Evolutionary conservation across 192 early-diverging fungal genomes (phyloP).

Genomic region (Coemansia guatemalensis): DNA sequence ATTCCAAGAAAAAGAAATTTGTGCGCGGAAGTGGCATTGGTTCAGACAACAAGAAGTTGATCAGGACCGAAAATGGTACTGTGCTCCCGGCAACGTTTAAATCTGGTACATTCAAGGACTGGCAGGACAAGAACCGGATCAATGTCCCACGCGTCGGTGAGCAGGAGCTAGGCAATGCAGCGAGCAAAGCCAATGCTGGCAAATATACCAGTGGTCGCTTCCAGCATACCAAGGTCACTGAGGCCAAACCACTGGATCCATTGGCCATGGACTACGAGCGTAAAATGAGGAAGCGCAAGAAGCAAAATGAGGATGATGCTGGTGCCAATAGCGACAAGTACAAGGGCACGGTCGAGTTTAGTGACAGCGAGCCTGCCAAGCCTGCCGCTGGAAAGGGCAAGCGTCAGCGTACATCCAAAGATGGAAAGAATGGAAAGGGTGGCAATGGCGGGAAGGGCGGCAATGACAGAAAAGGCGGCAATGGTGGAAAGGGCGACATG

Average conservation of each 20-base stretch:
- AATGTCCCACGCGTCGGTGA: constrained; percentile 84
- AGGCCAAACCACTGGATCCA: constrained; percentile 72
- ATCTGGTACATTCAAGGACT: constrained; percentile 81
- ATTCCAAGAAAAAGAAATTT: constrained; percentile 92
- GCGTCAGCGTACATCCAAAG: constrained; percentile 10
- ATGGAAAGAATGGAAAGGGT: constrained; percentile 11
- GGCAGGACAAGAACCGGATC: constrained; percentile 88
- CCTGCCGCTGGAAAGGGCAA: neutral
- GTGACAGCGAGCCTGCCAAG: constrained; percentile 13
- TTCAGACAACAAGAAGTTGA: constrained; percentile 93
- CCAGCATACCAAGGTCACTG: constrained; percentile 74
- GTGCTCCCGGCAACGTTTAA: constrained; percentile 87
- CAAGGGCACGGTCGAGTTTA: constrained; percentile 51
- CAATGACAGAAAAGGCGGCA: constrained; percentile 9
- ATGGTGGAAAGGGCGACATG: constrained; percentile 21
- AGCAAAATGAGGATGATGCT: constrained; percentile 34
- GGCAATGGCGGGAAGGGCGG: constrained; percentile 32
- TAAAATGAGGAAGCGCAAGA: constrained; percentile 61
- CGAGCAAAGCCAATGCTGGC: constrained; percentile 38
- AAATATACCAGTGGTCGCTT: constrained; percentile 60
- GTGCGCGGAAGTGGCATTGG: constrained; percentile 79
- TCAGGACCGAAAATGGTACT: constrained; percentile 88
- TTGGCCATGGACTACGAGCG: constrained; percentile 62
- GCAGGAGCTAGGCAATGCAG: constrained; percentile 62
- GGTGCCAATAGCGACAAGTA: constrained; percentile 29